Conservation (phyloP, 305 asterid species). For the Fraxinus sp. region DNA sequence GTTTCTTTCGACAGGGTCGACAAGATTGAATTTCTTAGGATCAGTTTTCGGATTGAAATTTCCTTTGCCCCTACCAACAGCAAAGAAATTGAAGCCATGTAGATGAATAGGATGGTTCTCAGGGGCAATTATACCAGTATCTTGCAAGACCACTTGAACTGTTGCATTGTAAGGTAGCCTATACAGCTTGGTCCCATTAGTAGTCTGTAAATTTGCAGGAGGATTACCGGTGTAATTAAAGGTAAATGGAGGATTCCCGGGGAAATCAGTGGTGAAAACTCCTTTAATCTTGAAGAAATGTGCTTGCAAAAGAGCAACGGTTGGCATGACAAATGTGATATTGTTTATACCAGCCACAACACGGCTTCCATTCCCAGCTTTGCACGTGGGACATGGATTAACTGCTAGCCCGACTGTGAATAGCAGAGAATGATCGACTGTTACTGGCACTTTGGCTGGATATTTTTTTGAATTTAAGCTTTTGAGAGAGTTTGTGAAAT, state of each 20-base stretch:
- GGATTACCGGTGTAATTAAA: conserved; percentile 53
- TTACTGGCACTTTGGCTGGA: conserved; percentile 50
- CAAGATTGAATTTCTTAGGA: conserved; percentile 39
- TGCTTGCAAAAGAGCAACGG: conserved; percentile 46
- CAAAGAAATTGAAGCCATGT: conserved; percentile 63
- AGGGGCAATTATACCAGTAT: conserved; percentile 52
- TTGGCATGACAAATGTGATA: conserved; percentile 56
- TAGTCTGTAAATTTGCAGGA: conserved; percentile 33
- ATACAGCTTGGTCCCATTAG: conserved; percentile 48
- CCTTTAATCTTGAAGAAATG: conserved; percentile 39
- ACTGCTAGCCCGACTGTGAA: conserved; percentile 49
- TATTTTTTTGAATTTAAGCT: conserved; percentile 41
- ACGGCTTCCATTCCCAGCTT: conserved; percentile 46
- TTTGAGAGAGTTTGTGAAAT: conserved; percentile 38
- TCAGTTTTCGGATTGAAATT: conserved; percentile 48
- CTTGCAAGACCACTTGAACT: conserved; percentile 54
- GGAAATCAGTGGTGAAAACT: conserved; percentile 58
- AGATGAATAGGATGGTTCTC: conserved; percentile 61
- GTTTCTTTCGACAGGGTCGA: conserved; percentile 64
- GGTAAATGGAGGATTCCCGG: conserved; percentile 42
- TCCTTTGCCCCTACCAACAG: conserved; percentile 53
- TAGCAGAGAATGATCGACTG: conserved; percentile 42
- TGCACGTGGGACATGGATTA: conserved; percentile 49
- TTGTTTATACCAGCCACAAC: conserved; percentile 52
- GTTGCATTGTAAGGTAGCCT: conserved; percentile 41